These are phyloP conservation scores for Malus hybrid DNA, from an alignment of 331 rosid species.

Conservation along the genomic window DNA sequence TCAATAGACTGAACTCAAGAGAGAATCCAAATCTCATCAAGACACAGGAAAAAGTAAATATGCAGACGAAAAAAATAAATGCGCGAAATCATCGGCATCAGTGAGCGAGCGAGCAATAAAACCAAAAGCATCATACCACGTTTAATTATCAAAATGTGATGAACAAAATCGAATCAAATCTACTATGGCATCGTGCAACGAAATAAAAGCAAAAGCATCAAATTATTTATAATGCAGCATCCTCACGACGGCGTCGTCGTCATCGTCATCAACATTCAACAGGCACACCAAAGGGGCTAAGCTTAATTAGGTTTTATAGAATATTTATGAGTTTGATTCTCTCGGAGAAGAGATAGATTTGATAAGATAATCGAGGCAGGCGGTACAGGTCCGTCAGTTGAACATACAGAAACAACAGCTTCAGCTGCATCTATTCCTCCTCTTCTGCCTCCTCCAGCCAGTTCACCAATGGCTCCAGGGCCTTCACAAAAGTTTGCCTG, in stretches of 20 bases:
- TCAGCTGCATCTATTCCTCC: constrained; percentile 53
- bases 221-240: not conserved
- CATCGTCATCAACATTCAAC: not conserved
- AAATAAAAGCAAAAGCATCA: not conserved
- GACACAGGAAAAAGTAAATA: too few relatives aligned
- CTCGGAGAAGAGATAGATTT: not conserved
- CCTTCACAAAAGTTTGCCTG: constrained; percentile 99
- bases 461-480: constrained; percentile 85
- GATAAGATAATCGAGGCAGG: not conserved
- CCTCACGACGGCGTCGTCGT: not conserved
- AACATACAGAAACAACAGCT: not conserved
- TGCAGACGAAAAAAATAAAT: too few relatives aligned
- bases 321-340: not conserved
- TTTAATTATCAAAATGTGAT: too few relatives aligned
- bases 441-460: constrained; percentile 99
- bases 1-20: too few relatives aligned
- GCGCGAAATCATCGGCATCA: too few relatives aligned
- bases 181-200: not conserved
- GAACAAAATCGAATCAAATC: not conserved
- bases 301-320: not conserved
- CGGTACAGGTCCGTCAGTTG: not conserved
- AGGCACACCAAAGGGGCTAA: not conserved
- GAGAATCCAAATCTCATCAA: too few relatives aligned
- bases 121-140: too few relatives aligned
- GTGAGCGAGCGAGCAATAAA: too few relatives aligned